Percentiles rank a stretch among this genome's conserved stretches.
Evolutionary conservation across 495 filamentous ascomycete species (phyloP).

Genomic region (Xylaria curta): DNA sequence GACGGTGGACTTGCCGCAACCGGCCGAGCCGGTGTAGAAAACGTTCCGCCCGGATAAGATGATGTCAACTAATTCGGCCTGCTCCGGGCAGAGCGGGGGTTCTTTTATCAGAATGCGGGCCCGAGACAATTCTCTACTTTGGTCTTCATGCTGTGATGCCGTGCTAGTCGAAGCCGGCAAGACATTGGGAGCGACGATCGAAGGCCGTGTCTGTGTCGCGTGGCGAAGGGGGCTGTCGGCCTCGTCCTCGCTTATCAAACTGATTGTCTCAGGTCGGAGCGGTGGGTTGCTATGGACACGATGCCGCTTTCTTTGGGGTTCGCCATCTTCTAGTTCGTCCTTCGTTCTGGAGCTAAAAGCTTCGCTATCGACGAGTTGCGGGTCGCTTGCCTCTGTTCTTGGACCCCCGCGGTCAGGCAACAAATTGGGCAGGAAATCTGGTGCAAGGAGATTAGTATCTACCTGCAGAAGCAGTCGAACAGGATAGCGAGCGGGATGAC

Average conservation of each 20-base stretch:
- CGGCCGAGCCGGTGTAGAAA: constrained; percentile 68
- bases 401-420: neutral
- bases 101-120: neutral
- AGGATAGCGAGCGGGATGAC: neutral
- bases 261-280: neutral
- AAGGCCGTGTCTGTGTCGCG: neutral
- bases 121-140: neutral
- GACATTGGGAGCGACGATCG: neutral
- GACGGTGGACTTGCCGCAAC: constrained; percentile 65
- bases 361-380: neutral
- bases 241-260: constrained; percentile 12
- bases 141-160: neutral
- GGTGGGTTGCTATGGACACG: neutral
- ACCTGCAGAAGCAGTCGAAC: neutral
- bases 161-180: neutral
- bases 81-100: constrained; percentile 47
- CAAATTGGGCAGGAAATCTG: neutral
- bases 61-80: constrained; percentile 54
- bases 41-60: constrained; percentile 59
- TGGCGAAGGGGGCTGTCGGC: neutral
- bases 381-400: neutral
- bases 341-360: neutral
- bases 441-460: neutral
- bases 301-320: constrained; percentile 19
- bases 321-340: neutral